Evolutionary conservation across 768 basidiomycete species (phyloP), one percentile per base, ranked within the genome.

Genomic region (Hortiboletus flavorubellus): DNA sequence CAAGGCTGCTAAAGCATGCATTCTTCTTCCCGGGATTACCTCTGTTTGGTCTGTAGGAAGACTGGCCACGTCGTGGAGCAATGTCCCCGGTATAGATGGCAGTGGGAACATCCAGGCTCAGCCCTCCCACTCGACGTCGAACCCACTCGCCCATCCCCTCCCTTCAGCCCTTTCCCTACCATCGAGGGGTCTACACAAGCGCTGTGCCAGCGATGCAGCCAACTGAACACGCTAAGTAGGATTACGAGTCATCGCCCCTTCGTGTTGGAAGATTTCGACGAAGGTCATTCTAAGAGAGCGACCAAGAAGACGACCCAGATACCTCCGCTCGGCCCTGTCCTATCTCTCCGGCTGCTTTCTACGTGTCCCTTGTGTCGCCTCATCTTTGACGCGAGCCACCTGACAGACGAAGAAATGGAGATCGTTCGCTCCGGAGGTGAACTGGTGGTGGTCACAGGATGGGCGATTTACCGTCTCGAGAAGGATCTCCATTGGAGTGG

Each of bases 331-430:
- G 55, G 51, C 6, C 48, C 46, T 23, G 21, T 63, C 3, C 8
- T 5, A 16, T 52, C 50, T 5, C 40, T 63, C 16, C 23, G 38
- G 6, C 31, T 60, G 5, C 55, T 61, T 18, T 49, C 59, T 3
- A 52, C 52, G 3, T 56, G 62, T 21, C 42, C 52, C 12, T 9
- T 58, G 15, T 64, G 54, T 31, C 56, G 59, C 31, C 49, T 64
- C 16, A 46, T 56, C 6, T 58, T 64, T 47, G 18, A 61, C 39
- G 40, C 45, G 16, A 61, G 34, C 12, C 16, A 44, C 18, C 26
- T 64, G 11, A 37, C 31, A 6, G 49, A 29, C 7, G 40, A 54
- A 7, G 56, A 59, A 8, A 38, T 56, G 26, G 39, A 15, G 9
- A 33, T 12, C 2, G 21, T 53, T 34, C 26, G 6, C 14, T 3